These are phyloP conservation scores for Fusarium succisae DNA, from an alignment of 2,329 filamentous ascomycete species.

Conservation along the genomic window DNA sequence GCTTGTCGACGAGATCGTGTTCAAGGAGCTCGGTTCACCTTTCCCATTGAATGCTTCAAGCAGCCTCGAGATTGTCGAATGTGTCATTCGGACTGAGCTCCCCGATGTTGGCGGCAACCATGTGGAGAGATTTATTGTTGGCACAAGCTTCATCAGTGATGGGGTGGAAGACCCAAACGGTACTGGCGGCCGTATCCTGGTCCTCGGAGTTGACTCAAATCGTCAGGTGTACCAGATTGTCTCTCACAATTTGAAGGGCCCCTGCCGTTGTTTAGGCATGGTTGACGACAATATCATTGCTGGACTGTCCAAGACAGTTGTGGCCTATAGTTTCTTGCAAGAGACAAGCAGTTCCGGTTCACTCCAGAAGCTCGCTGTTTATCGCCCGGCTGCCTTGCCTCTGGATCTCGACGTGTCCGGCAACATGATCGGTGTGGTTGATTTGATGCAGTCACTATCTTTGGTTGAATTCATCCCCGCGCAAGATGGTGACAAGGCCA, in stretches of 20 bases:
- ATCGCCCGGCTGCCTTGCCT: slow-evolving; percentile 84
- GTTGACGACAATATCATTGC: slow-evolving; percentile 83
- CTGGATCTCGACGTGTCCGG: slow-evolving; percentile 80
- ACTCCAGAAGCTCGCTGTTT: slow-evolving; percentile 77
- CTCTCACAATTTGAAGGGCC: slow-evolving; percentile 76
- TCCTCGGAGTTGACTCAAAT: slow-evolving; percentile 83
- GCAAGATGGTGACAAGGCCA: slow-evolving; percentile 64
- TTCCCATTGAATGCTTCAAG: slow-evolving; percentile 65
- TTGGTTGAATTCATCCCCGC: slow-evolving; percentile 76
- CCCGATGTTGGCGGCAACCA: slow-evolving; percentile 63
- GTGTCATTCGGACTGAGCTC: slow-evolving; percentile 80
- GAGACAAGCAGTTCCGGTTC: slow-evolving; percentile 63
- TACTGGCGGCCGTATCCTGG: slow-evolving; percentile 76
- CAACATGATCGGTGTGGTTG: slow-evolving; percentile 82
- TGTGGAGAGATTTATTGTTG: slow-evolving; percentile 87
- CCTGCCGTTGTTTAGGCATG: slow-evolving; percentile 81
- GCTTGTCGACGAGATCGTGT: slow-evolving; percentile 89
- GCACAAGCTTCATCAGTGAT: slow-evolving; percentile 80
- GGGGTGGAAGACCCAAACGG: slow-evolving; percentile 58
- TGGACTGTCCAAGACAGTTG: slow-evolving; percentile 87
- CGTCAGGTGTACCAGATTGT: slow-evolving; percentile 77
- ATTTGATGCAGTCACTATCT: slow-evolving; percentile 92
- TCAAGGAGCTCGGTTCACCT: slow-evolving; percentile 77
- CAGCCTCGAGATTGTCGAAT: slow-evolving; percentile 79
- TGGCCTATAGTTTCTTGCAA: slow-evolving; percentile 65